Evolutionary conservation across 2,329 filamentous ascomycete genomes (phyloP).

Genomic region (Paracoccidioides brasiliensis): DNA sequence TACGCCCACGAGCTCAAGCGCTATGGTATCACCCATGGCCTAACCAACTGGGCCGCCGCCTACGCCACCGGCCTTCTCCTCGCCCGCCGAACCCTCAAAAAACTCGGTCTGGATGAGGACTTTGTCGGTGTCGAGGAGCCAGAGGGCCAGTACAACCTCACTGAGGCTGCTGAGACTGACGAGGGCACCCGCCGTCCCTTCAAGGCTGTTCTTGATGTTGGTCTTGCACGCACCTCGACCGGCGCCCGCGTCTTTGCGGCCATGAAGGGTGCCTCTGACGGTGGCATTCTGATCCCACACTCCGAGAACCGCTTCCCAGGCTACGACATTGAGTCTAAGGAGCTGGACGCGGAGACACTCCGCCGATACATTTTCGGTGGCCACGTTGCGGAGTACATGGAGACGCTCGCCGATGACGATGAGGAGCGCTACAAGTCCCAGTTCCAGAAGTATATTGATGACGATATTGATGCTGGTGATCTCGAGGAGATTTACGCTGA

Average conservation of each 20-base stretch:
- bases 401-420: constrained; percentile 97
- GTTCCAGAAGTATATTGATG: constrained; percentile 96
- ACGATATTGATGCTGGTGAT: constrained; percentile 89
- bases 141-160: constrained; percentile 90
- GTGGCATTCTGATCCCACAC: constrained; percentile 93
- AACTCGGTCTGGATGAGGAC: constrained; percentile 86
- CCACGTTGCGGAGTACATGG: constrained; percentile 99
- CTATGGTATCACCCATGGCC: constrained; percentile 95
- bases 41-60: constrained; percentile 98
- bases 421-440: constrained; percentile 99
- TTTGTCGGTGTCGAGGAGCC: constrained; percentile 95
- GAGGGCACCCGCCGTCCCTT: constrained; percentile 87
- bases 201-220: constrained; percentile 98
- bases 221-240: constrained; percentile 91
- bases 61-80: constrained; percentile 95
- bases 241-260: constrained; percentile 98
- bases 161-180: constrained; percentile 82
- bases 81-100: constrained; percentile 90
- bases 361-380: constrained; percentile 99
- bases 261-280: constrained; percentile 99
- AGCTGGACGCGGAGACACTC: constrained; percentile 91
- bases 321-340: constrained; percentile 93
- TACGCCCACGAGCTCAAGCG: constrained; percentile 96
- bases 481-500: constrained; percentile 94
- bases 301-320: constrained; percentile 99